Evolutionary conservation across 1,139 yeast genomes (phyloP), one percentile per base, ranked within the genome.

Genomic region (Candida sanyaensis): DNA sequence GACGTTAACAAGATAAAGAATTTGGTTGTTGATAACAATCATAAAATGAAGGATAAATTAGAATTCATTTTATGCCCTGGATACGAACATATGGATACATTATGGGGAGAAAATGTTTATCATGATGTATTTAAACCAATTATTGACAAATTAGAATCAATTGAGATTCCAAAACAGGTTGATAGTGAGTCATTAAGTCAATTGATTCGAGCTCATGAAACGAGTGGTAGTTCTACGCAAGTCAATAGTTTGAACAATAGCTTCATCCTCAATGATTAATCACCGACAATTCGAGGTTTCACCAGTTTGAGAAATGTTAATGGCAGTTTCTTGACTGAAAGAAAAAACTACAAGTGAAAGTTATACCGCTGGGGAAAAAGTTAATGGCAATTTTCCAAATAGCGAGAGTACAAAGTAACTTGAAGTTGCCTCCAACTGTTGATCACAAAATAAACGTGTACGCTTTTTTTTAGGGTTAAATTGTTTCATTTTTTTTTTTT

Each of bases 81-180:
- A 2, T 69, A 69, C 46, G 74, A 69, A 44, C 74, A 69, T 47
- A 68, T 69, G 72, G 74, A 69, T 47, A 66, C 71, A 0, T 51
- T 69, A 29, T 69, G 74, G 74, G 69, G 64, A 5, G 56, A 62
- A 26, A 51, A 58, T 34, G 73, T 68, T 4, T 61, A 61, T 46
- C 64, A 65, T n/a, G 61, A 56, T 37, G 71, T 68, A 6, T 68
- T 67, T 47, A 37, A 45, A 17, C 51, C 55, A 37, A 56, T 59
- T 4, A 47, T 63, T 17, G 48, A 42, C 4, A 45, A 42, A 38
- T 38, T 54, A 26, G 52, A 54, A 28, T 26, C 33, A 9, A 13
- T 49, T 10, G 29, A 31, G 24, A 21, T 21, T 7, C 28, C 42
- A 7, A 11, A 41, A 32, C 11, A 27, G 24, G 32, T 24, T 9